phyloP scores from a whole-genome alignment of 768 basidiomycete genomes.

The Boletellus ananas region DNA sequence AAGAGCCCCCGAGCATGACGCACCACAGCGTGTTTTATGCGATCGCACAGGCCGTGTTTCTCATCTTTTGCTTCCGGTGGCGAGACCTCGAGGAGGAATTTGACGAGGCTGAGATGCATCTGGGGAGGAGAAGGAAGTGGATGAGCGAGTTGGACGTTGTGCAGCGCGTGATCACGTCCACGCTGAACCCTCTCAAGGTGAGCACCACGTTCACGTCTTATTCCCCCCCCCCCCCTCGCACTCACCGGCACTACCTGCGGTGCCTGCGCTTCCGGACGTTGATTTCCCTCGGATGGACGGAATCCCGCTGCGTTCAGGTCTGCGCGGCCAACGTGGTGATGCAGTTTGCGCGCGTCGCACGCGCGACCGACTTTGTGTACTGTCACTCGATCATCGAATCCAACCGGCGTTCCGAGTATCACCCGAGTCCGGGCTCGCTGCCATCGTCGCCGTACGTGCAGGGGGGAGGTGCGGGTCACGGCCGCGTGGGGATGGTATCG shows the following conservation, averaged over 20 bases:
- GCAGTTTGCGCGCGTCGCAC: constrained; percentile 93
- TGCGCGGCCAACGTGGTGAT: constrained; percentile 88
- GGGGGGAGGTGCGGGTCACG: constrained; percentile 19
- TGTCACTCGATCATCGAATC: constrained; percentile 89
- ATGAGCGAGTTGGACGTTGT: constrained; percentile 75
- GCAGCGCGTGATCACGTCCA: constrained; percentile 74
- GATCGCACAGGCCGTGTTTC: constrained; percentile 84
- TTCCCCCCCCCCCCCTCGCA: too few relatives aligned
- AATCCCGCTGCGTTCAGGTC: constrained; percentile 42
- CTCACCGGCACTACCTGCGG: too few relatives aligned
- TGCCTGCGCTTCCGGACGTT: too few relatives aligned
- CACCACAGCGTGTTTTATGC: constrained; percentile 86
- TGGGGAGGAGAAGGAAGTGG: constrained; percentile 61
- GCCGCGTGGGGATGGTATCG: too few relatives aligned
- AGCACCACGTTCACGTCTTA: neutral
- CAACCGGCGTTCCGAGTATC: constrained; percentile 69
- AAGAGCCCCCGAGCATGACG: constrained; percentile 29
- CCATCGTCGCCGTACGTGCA: constrained; percentile 20
- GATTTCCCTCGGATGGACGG: too few relatives aligned
- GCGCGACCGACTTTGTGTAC: constrained; percentile 87
- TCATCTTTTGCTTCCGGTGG: constrained; percentile 99
- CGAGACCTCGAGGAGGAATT: constrained; percentile 68
- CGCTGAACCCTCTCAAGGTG: constrained; percentile 82
- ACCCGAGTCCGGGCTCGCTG: constrained; percentile 24
- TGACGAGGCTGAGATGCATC: constrained; percentile 54